Evolutionary conservation across 2,329 filamentous ascomycete genomes (phyloP), one percentile per base, ranked within the genome.

Genomic region (Orbilia ellipsospora): DNA sequence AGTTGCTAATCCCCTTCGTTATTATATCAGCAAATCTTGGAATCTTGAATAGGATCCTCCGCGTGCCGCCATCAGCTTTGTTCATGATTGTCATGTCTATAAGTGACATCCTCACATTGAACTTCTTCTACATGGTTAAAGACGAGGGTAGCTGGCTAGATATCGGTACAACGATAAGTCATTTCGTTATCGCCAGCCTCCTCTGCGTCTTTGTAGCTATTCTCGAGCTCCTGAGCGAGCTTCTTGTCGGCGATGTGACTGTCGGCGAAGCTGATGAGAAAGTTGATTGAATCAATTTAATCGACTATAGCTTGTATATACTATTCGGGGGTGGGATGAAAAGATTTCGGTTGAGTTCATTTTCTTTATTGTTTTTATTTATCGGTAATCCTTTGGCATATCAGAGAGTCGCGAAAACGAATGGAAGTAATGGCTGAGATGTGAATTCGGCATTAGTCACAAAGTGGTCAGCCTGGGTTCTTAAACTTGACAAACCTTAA

Each of bases 61-160:
- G 92, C 15, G 90, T 99, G 0, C 91, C 93, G 7, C 94, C 93
- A 0, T 93, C 45, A 23, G 92, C 93, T 4, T 84, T 99, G 2
- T 97, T 98, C 83, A 97, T 97, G 90, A 85, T 94, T 1, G 93
- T 96, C 60, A 96, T 97, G 88, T 92, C 91, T 0, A 88, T 96
- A 61, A 94, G 91, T 75, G 95, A 99, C 81, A 88, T 97, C 59
- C 86, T 98, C 81, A 98, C 95, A 2, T 86, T 99, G 62, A 92
- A 95, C 80, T 99, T 99, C 85, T 99, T 99, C 84, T 99, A 92
- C 89, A 92, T 97, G 80, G 95, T 99, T 54, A 92, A 91, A 80
- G 95, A 99, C 79, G 95, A 99, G 81, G 95, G 95, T 0, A 95
- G 91, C 20, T 99, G 95, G 95, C 84, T 99, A 73, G 95, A 99